Percentiles rank a stretch among this genome's conserved stretches.
Evolutionary conservation across 148 eudicot species (phyloP).

Genomic region (Gaultheria prostrata): DNA sequence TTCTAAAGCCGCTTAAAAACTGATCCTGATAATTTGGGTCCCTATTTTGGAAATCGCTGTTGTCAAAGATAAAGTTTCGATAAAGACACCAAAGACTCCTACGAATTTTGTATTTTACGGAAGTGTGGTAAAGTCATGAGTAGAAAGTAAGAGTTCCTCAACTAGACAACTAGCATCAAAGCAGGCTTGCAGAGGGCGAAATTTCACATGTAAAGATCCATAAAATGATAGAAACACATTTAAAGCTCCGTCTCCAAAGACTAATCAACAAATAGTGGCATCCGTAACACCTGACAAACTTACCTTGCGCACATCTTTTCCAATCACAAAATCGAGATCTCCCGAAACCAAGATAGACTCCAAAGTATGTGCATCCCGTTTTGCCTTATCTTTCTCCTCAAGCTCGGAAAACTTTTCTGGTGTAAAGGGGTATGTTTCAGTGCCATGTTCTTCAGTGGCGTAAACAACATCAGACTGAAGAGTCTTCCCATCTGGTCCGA

Average conservation of each 20-base stretch:
- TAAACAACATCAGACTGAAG: constrained; percentile 57
- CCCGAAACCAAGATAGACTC: constrained; percentile 68
- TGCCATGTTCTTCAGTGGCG: constrained; percentile 53
- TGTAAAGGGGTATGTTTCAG: constrained; percentile 62
- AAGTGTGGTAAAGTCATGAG: neutral
- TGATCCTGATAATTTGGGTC: neutral
- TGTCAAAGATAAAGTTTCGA: neutral
- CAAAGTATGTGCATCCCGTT: constrained; percentile 29
- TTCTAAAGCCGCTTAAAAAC: neutral
- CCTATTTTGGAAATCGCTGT: neutral
- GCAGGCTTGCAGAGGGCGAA: neutral
- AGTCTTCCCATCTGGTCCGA: constrained; percentile 76
- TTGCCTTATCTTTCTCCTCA: constrained; percentile 52
- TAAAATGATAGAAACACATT: neutral
- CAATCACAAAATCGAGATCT: constrained; percentile 56
- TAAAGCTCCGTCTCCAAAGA: neutral
- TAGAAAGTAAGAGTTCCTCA: neutral
- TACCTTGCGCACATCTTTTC: constrained; percentile 60
- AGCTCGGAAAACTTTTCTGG: constrained; percentile 62
- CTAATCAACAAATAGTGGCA: neutral
- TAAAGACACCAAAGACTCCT: neutral
- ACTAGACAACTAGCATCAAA: neutral
- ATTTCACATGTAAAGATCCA: neutral
- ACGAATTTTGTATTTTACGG: neutral
- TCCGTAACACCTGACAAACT: neutral